phyloP scores from a whole-genome alignment of 148 eudicot genomes.

The Polygonum maritimum region DNA sequence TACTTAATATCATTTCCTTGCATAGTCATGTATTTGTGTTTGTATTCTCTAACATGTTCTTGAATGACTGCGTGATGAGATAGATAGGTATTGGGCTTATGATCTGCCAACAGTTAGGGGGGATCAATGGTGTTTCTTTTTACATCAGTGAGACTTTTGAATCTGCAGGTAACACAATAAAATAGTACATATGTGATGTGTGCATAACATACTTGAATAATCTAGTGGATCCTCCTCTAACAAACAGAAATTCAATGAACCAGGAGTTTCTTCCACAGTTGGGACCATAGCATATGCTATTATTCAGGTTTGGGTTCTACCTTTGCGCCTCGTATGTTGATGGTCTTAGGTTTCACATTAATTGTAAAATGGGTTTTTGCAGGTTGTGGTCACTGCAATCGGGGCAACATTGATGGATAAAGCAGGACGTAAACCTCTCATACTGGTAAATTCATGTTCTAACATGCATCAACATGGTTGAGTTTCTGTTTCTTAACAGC shows the following conservation, averaged over 20 bases:
- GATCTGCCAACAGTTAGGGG: conserved; percentile 33
- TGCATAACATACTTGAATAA: not conserved
- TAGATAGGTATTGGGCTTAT: conserved; percentile 37
- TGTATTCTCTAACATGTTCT: not conserved
- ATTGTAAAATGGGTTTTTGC: conserved; percentile 1
- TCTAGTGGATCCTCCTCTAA: not conserved
- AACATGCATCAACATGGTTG: not conserved
- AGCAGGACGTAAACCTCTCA: conserved; percentile 46
- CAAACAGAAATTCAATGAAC: not conserved
- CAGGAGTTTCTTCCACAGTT: not conserved
- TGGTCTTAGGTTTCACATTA: not conserved
- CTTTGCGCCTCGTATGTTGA: not conserved
- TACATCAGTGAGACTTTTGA: conserved; percentile 25
- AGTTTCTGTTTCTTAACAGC: too few relatives aligned
- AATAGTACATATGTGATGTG: too few relatives aligned
- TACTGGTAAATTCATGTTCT: conserved; percentile 28
- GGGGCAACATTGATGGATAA: conserved; percentile 43
- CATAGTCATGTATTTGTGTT: not conserved
- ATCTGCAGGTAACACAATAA: conserved; percentile 21
- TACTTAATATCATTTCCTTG: not conserved
- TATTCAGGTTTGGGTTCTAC: not conserved
- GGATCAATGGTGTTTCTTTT: conserved; percentile 31
- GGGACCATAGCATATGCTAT: not conserved
- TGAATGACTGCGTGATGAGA: not conserved
- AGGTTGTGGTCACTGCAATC: conserved; percentile 38